Base-by-base conservation (phyloP, 495 filamentous ascomycete genomes). In the Xylaria sp. region DNA sequence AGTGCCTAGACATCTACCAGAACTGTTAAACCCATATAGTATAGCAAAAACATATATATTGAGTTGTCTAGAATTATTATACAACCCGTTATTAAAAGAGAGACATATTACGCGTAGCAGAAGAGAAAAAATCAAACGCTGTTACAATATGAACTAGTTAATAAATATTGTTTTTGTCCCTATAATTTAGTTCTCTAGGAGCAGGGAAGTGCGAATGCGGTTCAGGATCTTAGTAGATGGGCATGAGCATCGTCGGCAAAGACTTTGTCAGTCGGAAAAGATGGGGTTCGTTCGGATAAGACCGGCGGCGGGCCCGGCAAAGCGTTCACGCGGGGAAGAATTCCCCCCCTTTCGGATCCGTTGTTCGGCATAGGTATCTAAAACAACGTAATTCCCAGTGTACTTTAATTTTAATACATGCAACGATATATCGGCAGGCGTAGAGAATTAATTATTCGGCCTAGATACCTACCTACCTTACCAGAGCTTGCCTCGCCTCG, bases 311-410 rank as follows among this genome's bases (percentile, higher is more conserved):
- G 52, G 15, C n/a, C 68, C 68, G 68, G 55, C 41, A 61, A 69
- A 58, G 67, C 14, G 40, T 61, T 63, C 68, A 70, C 40, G 58
- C 68, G 68, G 58, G 68, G 66, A 46, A 61, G 67, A 59, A 29
- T 44, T 50, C 8, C 62, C 33, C 33, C 37, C 64, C 65, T 8
- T 40, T 40, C 46, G 71, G 75, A 53, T 76, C 76, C 76, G 72
- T 74, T 76, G n/a, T 59, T 78, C 76, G 76, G 75, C 71, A 71
- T 72, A 70, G n/a, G n/a, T n/a, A n/a, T n/a, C n/a, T n/a, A n/a
- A n/a, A n/a, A n/a, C n/a, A n/a, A n/a, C 4, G 12, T 5, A 31
- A 31, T 31, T 55, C 7, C 24, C 31, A 15, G 11, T 29, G 17
- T 55, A 55, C 26, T 6, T 31, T 55, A n/a, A n/a, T n/a, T n/a